phyloP scores from a whole-genome alignment of 1,284 basidiomycete genomes.

The Pseudozyma thailandica region DNA sequence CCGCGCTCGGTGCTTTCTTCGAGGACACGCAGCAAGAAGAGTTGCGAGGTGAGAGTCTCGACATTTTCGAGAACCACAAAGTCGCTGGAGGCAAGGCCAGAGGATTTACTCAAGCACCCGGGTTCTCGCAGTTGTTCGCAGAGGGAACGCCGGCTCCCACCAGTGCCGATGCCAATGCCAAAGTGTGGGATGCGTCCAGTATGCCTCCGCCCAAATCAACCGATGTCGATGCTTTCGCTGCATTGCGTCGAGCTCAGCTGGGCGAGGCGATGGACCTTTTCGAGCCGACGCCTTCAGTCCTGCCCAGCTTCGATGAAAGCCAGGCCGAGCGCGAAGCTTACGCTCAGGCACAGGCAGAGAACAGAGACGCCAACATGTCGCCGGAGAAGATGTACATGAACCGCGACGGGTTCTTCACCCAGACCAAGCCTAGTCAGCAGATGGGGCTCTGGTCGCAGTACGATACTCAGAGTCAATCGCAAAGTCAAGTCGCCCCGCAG shows the following conservation, averaged over 20 bases:
- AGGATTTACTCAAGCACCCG: slow-evolving; percentile 51
- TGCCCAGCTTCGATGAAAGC: slow-evolving; percentile 57
- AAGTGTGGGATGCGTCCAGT: slow-evolving; percentile 35
- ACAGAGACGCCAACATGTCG: slow-evolving; percentile 7
- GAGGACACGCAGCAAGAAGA: slow-evolving; percentile 55
- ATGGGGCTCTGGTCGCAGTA: slow-evolving; percentile 30
- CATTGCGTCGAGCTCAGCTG: slow-evolving; percentile 56
- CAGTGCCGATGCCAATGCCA: neutral
- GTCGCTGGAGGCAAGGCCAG: slow-evolving; percentile 33
- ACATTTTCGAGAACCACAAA: slow-evolving; percentile 55
- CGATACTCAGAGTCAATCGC: slow-evolving; percentile 28
- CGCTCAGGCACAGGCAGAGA: slow-evolving; percentile 21
- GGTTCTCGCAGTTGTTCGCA: slow-evolving; percentile 55
- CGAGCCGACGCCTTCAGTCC: slow-evolving; percentile 46
- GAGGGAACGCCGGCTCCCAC: slow-evolving; percentile 39
- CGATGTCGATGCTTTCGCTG: slow-evolving; percentile 58
- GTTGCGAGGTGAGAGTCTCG: slow-evolving; percentile 53
- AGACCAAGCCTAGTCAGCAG: slow-evolving; percentile 57
- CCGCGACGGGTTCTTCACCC: slow-evolving; percentile 62
- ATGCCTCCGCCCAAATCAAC: slow-evolving; percentile 60
- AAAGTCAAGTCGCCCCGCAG: slow-evolving; percentile 16
- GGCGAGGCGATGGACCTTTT: slow-evolving; percentile 43
- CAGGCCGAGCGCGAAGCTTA: slow-evolving; percentile 46
- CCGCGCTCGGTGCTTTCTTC: slow-evolving; percentile 63
- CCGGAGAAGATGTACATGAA: slow-evolving; percentile 61